Percentiles rank a stretch among this genome's conserved stretches.
Evolutionary conservation across 1,284 basidiomycete species (phyloP).

Genomic region (Cutaneotrichosporon cavernicola): DNA sequence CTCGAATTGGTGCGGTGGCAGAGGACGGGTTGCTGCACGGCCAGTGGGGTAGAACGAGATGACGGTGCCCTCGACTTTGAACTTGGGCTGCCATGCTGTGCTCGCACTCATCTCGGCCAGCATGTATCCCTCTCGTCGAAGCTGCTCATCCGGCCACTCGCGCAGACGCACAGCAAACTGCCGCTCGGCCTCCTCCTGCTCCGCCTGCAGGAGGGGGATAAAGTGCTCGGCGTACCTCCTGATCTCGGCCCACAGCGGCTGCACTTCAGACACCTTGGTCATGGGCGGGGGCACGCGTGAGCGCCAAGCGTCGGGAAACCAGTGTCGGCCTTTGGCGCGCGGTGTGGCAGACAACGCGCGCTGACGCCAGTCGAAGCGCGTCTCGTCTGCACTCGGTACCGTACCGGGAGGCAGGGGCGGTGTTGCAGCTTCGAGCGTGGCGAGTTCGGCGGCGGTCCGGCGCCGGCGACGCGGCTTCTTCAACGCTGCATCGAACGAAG

Average conservation of each 20-base stretch:
- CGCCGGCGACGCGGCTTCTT: constrained; percentile 19
- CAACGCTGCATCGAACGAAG: constrained; percentile 15
- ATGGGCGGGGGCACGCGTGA: constrained; percentile 50
- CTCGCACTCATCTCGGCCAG: constrained; percentile 60
- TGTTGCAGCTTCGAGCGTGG: not conserved
- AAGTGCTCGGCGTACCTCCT: constrained; percentile 55
- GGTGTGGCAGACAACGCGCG: constrained; percentile 13
- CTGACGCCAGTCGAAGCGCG: constrained; percentile 45
- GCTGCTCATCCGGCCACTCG: constrained; percentile 62
- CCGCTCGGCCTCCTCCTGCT: constrained; percentile 64
- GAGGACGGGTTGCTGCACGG: constrained; percentile 56
- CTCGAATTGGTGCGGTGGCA: constrained; percentile 32
- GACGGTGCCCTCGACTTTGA: constrained; percentile 19
- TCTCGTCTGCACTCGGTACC: constrained; percentile 31
- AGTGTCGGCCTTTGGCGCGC: constrained; percentile 20
- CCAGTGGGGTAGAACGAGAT: constrained; percentile 62
- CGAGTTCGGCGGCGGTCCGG: not conserved
- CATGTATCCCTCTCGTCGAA: constrained; percentile 68
- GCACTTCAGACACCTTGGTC: constrained; percentile 45
- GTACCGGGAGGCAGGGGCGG: constrained; percentile 27
- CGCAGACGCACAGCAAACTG: constrained; percentile 62
- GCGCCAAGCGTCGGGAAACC: constrained; percentile 29
- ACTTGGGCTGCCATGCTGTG: constrained; percentile 21
- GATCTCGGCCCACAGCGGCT: constrained; percentile 56
- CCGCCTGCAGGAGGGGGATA: constrained; percentile 61